Percentiles rank a stretch among this genome's conserved stretches.
phyloP scores from a whole-genome alignment of 805 yeast genomes.

The Suhomyces xylopsoci region DNA sequence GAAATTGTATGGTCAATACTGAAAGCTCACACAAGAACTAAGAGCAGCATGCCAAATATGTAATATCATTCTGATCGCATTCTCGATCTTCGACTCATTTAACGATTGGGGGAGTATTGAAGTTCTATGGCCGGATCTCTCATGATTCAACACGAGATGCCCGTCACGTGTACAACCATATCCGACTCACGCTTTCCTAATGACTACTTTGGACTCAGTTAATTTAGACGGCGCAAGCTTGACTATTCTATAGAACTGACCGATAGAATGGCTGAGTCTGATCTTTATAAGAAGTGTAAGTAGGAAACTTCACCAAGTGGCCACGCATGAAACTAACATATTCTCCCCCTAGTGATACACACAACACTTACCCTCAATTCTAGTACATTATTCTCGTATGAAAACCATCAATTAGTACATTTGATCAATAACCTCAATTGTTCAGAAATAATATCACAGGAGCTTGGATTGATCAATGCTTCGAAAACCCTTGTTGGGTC shows the following conservation, averaged over 20 bases:
- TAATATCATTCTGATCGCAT: neutral
- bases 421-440: constrained; percentile 46
- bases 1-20: neutral
- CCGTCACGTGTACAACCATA: neutral
- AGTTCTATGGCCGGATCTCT: neutral
- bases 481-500: constrained; percentile 42
- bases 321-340: neutral
- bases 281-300: constrained; percentile 3
- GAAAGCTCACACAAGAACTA: neutral
- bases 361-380: constrained; percentile 53
- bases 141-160: neutral
- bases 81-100: neutral
- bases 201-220: neutral
- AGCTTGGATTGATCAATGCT: constrained; percentile 52
- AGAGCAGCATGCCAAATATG: neutral
- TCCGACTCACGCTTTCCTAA: neutral
- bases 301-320: neutral
- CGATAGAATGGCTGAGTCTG: neutral
- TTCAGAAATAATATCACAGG: constrained; percentile 52
- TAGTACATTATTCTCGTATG: constrained; percentile 57
- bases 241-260: neutral
- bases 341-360: constrained; percentile 35
- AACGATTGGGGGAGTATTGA: neutral
- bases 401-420: constrained; percentile 43
- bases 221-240: neutral